Base-by-base conservation (phyloP, 2,329 filamentous ascomycete species). In the Sclerotiophoma versabilis region DNA sequence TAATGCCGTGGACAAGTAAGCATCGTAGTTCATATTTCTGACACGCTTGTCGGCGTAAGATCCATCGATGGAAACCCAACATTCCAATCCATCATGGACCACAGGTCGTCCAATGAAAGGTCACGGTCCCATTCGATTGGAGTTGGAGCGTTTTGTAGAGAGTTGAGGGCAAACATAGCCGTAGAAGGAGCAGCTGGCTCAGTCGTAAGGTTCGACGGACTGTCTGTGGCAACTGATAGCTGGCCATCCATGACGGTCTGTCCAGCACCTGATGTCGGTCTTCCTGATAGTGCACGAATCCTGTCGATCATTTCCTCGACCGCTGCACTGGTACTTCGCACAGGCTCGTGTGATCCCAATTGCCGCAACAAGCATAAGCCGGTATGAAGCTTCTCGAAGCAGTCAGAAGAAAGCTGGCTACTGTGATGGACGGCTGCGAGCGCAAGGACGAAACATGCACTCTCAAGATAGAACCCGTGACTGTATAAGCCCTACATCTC, bases 31-130 rank as follows among this genome's bases (percentile, higher is more conserved):
- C 15, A 42, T 15, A 42, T 5, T 8, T 17, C 33, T 15, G 44
- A 25, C 27, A 26, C 11, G 6, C 10, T 14, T 14, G 27, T 17
- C n/a, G 34, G 29, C 10, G 15, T 26, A 6, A 23, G 9, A 23
- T 52, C 49, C 27, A 41, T 46, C n/a, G 49, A 46, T 6, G 44
- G 33, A 51, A 56, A 56, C 11, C 47, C 47, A 4, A 56, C 37
- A 29, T 56, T 47, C 46, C 53, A 56, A 8, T 56, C 53, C 53
- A 56, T 47, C 30, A 47, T 45, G 2, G 53, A 42, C 53, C 53
- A 56, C 14, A 56, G 10, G 12, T 56, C 53, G 15, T 56, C 47
- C 10, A 56, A 27, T 17, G 27, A 46, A 20, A 49, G 11, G 4
- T 47, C 41, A 9, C 43, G 27, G 2, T 43, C 41, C 37, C 41